A percentile compares a stretch with the other conserved stretches of the same genome.
Conservation (phyloP, 1,284 basidiomycete genomes). For the Naganishia cerealis region DNA sequence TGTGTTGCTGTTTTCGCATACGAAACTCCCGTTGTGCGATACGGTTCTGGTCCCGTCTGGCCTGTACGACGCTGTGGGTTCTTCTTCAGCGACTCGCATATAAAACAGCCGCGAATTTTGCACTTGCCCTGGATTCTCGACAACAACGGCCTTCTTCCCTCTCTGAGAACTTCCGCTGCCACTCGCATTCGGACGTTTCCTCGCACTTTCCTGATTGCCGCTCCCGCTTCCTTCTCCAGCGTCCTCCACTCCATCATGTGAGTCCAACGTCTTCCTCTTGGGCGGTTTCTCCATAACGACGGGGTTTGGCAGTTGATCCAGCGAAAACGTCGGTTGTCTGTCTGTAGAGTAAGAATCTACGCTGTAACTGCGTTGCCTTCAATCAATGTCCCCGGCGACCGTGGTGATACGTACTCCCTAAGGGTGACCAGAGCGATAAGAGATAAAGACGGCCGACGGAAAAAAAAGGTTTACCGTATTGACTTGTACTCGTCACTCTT, state of each 20-base stretch:
- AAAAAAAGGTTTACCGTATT: slow-evolving; percentile 5
- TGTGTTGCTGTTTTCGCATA: slow-evolving; percentile 77
- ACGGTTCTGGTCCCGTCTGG: slow-evolving; percentile 65
- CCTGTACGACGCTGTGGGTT: slow-evolving; percentile 20
- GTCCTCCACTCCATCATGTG: slow-evolving; percentile 11
- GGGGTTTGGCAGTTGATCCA: background rate
- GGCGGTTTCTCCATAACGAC: slow-evolving; percentile 27
- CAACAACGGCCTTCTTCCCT: slow-evolving; percentile 22
- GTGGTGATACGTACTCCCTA: background rate
- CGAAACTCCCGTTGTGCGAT: slow-evolving; percentile 91
- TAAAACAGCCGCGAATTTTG: background rate
- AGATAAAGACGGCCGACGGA: background rate
- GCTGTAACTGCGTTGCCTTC: background rate
- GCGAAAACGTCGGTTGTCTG: background rate
- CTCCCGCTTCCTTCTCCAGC: slow-evolving; percentile 1
- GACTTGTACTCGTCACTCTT: slow-evolving; percentile 1
- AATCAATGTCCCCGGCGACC: too few relatives aligned
- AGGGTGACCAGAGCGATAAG: background rate
- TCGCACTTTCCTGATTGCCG: slow-evolving; percentile 11
- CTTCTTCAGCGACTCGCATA: background rate
- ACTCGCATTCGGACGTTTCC: slow-evolving; percentile 4
- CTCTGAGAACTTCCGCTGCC: slow-evolving; percentile 9
- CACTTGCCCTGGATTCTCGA: slow-evolving; percentile 19
- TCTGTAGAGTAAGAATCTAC: background rate
- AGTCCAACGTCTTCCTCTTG: slow-evolving; percentile 30